Percentiles rank a stretch among this genome's conserved stretches.
These are phyloP conservation scores for Tilletia walkeri DNA, from an alignment of 1,284 basidiomycete genomes.

Conservation along the genomic window DNA sequence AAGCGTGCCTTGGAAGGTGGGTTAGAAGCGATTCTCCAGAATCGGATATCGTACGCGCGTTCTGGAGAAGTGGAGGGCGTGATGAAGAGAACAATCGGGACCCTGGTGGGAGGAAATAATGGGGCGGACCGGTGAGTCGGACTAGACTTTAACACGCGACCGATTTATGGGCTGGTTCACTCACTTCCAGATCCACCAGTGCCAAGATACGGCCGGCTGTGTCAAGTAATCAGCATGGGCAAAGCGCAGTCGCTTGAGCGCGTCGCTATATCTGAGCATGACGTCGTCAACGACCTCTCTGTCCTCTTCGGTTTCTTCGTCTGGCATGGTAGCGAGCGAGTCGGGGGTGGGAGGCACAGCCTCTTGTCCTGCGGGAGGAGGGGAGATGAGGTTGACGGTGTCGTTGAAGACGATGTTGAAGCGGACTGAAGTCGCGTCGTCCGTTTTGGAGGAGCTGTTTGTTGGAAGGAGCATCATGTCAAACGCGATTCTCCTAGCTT, in stretches of 20 bases:
- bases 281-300: neutral
- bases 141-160: neutral
- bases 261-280: neutral
- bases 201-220: neutral
- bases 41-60: constrained; percentile 21
- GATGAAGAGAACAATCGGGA: constrained; percentile 21
- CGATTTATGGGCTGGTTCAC: neutral
- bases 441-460: neutral
- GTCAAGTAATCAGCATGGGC: constrained; percentile 4
- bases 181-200: constrained; percentile 19
- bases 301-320: constrained; percentile 2
- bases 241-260: constrained; percentile 2
- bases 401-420: constrained; percentile 16
- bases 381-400: constrained; percentile 5
- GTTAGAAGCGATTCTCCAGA: constrained; percentile 13
- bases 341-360: neutral
- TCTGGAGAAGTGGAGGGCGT: constrained; percentile 19
- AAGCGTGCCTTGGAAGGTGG: neutral
- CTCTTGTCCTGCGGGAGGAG: constrained; percentile 2
- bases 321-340: neutral
- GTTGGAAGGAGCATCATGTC: too few relatives aligned
- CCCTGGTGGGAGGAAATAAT: neutral
- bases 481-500: too few relatives aligned
- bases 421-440: neutral
- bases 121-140: neutral